Evolutionary conservation across 495 filamentous ascomycete genomes (phyloP).

Genomic region (Hypoxylon lienhwacheense): DNA sequence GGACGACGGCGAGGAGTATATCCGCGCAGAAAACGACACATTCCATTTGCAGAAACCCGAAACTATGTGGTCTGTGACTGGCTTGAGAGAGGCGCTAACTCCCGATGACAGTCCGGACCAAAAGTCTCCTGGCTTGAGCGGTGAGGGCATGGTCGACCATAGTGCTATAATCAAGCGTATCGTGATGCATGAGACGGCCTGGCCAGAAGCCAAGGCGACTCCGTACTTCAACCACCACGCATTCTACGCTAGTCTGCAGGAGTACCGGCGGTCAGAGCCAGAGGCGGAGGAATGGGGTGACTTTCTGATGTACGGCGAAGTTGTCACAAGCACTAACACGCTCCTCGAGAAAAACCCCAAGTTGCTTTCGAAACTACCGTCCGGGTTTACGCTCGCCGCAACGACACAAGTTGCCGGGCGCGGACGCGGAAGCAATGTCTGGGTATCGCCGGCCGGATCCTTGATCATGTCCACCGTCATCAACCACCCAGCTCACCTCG

Average conservation of each 20-base stretch:
- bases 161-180: conserved; percentile 70
- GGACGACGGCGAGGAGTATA: conserved; percentile 67
- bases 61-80: conserved; percentile 60
- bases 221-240: conserved; percentile 86
- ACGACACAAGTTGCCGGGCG: conserved; percentile 90
- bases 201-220: conserved; percentile 73
- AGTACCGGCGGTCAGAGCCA: conserved; percentile 59
- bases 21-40: conserved; percentile 82
- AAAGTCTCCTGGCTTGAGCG: conserved; percentile 22
- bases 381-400: conserved; percentile 86
- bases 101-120: conserved; percentile 31
- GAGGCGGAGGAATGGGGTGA: conserved; percentile 71
- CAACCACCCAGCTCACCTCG: conserved; percentile 73
- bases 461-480: conserved; percentile 87
- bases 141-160: conserved; percentile 73
- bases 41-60: conserved; percentile 71
- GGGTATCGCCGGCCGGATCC: conserved; percentile 86
- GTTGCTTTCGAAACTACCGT: conserved; percentile 73
- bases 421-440: conserved; percentile 89
- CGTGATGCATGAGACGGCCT: conserved; percentile 67
- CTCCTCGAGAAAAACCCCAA: conserved; percentile 90
- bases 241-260: conserved; percentile 71
- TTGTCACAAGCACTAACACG: conserved; percentile 91
- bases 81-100: conserved; percentile 42
- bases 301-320: conserved; percentile 82